Base-by-base conservation (phyloP, 805 yeast species). In the Maudiozyma saulgeensis region DNA sequence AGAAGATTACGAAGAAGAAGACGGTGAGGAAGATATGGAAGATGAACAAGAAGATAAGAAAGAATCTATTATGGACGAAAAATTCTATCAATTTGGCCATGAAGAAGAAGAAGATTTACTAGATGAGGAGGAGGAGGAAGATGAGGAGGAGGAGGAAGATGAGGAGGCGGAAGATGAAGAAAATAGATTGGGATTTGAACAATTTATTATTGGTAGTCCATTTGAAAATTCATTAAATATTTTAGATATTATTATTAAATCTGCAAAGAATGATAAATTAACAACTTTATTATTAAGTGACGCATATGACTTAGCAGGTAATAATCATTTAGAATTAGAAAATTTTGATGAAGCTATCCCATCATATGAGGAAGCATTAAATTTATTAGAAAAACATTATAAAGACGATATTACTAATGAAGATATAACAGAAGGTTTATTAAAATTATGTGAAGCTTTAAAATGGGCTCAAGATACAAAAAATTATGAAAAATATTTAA, bases 291-390 rank as follows among this genome's bases (percentile, higher is more conserved):
- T 90, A 15, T 15, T 26, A 42, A 43, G 49, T 0, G 90, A 87
- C 49, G 77, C 82, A 1, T 84, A 81, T 62, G 90, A 85, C 59
- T 66, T 90, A 11, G 71, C 89, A 16, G 98, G 98, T 32, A 97
- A 91, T 62, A 84, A 90, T 9, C 83, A 96, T 0, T 71, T 90
- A 42, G 99, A 91, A 61, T 79, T 93, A 1, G 97, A 91, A 58
- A 87, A 87, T 65, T 89, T 89, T 64, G 68, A 72, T 15, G 95
- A 87, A 64, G 87, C 96, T 0, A 77, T 83, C 0, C 69, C 69
- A 18, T 96, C 90, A 63, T 79, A 88, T 50, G 69, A 73, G 44
- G 67, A 76, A 18, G 73, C 87, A 40, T 71, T 49, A 31, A n/a
- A 31, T 7, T 16, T 32, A 15, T 25, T 47, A 15, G 21, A 49